A percentile compares a stretch with the other conserved stretches of the same genome.
Evolutionary conservation across 345 rosid species (phyloP).

Genomic region (Brassica carinata): DNA sequence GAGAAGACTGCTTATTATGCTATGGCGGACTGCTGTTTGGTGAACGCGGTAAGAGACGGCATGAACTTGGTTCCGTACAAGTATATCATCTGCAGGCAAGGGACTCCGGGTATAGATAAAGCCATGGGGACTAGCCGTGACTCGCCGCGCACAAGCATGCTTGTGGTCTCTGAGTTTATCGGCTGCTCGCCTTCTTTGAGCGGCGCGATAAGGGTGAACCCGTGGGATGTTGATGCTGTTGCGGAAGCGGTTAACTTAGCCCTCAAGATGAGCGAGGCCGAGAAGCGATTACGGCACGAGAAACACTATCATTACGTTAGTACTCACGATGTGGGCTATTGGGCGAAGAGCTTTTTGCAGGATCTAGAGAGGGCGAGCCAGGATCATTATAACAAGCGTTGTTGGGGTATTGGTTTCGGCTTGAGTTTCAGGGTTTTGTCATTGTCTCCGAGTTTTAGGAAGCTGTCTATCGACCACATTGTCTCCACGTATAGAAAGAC

Average conservation of each 20-base stretch:
- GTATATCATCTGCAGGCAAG: constrained; percentile 78
- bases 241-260: not conserved
- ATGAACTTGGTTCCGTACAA: constrained; percentile 86
- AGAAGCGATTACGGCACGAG: constrained; percentile 61
- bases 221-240: not conserved
- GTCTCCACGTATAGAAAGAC: constrained; percentile 60
- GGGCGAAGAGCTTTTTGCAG: constrained; percentile 74
- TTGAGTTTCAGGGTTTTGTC: constrained; percentile 32
- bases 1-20: constrained; percentile 87
- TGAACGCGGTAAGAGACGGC: constrained; percentile 86
- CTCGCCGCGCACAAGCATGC: constrained; percentile 67
- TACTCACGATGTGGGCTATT: constrained; percentile 73
- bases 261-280: constrained; percentile 50
- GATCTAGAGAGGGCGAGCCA: constrained; percentile 74
- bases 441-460: constrained; percentile 39
- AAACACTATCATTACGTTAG: constrained; percentile 76
- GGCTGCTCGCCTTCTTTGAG: constrained; percentile 90
- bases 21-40: constrained; percentile 75
- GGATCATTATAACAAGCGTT: constrained; percentile 72
- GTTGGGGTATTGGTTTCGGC: constrained; percentile 79
- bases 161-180: constrained; percentile 79
- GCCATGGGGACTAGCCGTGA: constrained; percentile 49
- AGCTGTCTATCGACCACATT: constrained; percentile 53
- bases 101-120: constrained; percentile 59
- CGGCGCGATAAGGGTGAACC: constrained; percentile 83